These are phyloP conservation scores for Pyrenopolyporus hunteri DNA, from an alignment of 495 filamentous ascomycete genomes.

Conservation along the genomic window DNA sequence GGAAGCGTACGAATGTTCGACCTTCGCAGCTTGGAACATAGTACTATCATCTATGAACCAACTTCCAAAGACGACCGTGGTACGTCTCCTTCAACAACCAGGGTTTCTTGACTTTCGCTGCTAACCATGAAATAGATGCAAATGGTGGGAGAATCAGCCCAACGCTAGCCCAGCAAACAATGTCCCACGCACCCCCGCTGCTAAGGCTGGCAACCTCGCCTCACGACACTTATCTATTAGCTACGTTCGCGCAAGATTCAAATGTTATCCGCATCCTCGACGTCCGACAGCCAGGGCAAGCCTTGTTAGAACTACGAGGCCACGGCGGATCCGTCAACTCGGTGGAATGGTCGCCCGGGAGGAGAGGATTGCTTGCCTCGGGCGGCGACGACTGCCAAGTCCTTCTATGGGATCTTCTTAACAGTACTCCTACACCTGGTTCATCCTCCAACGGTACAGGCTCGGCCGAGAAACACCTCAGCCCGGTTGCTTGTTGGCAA, in stretches of 20 bases:
- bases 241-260: slow-evolving; percentile 94
- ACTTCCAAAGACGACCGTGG: slow-evolving; percentile 86
- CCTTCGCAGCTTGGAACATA: slow-evolving; percentile 93
- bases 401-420: slow-evolving; percentile 91
- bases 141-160: slow-evolving; percentile 63
- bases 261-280: slow-evolving; percentile 94
- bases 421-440: slow-evolving; percentile 61
- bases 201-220: slow-evolving; percentile 91
- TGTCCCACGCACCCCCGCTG: slow-evolving; percentile 81
- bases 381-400: slow-evolving; percentile 92
- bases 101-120: not conserved
- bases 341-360: slow-evolving; percentile 91
- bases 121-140: slow-evolving; percentile 46
- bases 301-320: slow-evolving; percentile 91
- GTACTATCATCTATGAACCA: slow-evolving; percentile 98
- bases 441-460: slow-evolving; percentile 53
- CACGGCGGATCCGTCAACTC: slow-evolving; percentile 85
- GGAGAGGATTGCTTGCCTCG: slow-evolving; percentile 86
- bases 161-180: slow-evolving; percentile 72
- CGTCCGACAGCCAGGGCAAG: slow-evolving; percentile 94
- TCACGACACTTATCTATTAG: slow-evolving; percentile 92
- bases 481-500: slow-evolving; percentile 84
- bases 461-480: slow-evolving; percentile 63
- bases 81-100: slow-evolving; percentile 44
- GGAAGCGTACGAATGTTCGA: slow-evolving; percentile 99